phyloP scores from a whole-genome alignment of 2,329 filamentous ascomycete species.

The Botryotinia convoluta region DNA sequence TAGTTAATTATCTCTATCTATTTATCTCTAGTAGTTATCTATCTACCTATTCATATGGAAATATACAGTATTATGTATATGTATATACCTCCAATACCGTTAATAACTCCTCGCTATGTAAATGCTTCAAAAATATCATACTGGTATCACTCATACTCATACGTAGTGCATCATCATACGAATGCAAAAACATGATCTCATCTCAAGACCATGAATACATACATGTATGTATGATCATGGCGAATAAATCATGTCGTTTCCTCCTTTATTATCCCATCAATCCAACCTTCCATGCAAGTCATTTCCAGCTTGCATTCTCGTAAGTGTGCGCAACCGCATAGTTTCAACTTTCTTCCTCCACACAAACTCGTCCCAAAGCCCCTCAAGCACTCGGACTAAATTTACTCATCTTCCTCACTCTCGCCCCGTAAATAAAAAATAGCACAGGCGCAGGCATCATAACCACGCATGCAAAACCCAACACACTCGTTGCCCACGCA shows the following conservation, averaged over 20 bases:
- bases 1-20: background rate
- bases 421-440: slow-evolving; percentile 12
- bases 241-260: background rate
- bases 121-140: background rate
- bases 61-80: background rate
- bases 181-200: background rate
- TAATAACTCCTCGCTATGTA: background rate
- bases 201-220: background rate
- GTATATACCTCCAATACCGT: background rate
- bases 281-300: background rate
- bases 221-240: background rate
- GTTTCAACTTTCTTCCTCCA: background rate
- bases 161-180: background rate
- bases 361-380: background rate
- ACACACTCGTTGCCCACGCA: slow-evolving; percentile 41
- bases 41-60: background rate
- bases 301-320: background rate
- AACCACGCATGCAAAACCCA: slow-evolving; percentile 20
- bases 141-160: background rate
- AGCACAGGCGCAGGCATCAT: slow-evolving; percentile 10
- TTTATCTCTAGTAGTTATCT: background rate
- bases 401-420: slow-evolving; percentile 44
- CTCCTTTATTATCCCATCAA: background rate
- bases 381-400: slow-evolving; percentile 31
- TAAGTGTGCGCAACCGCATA: background rate